Percentiles rank a stretch among this genome's conserved stretches.
Conservation (phyloP, 352 stramenopile species). For the Aphanomyces invadans region DNA sequence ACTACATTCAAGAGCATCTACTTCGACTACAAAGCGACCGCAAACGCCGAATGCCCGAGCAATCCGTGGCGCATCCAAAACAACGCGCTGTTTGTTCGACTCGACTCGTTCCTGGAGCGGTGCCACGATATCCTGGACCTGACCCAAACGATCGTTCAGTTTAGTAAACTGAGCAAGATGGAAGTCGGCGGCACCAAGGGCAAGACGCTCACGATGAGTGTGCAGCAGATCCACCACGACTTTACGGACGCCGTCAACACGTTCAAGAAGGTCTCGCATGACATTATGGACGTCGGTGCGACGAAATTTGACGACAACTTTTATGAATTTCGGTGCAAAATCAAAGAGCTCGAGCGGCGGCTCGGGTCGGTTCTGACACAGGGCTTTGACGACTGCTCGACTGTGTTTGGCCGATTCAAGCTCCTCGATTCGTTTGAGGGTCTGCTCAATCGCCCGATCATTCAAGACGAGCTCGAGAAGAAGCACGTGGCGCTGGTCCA, state of each 20-base stretch:
- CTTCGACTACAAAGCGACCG: conserved; percentile 96
- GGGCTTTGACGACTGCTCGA: conserved; percentile 96
- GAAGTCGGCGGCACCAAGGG: conserved; percentile 97
- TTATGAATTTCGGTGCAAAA: conserved; percentile 94
- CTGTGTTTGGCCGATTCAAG: conserved; percentile 97
- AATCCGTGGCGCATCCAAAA: conserved; percentile 98
- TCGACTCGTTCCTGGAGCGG: conserved; percentile 96
- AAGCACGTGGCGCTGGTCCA: conserved; percentile 96
- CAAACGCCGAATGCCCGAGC: conserved; percentile 93
- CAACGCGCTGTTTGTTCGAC: conserved; percentile 94
- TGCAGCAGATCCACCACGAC: conserved; percentile 94
- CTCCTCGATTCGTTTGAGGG: conserved; percentile 96
- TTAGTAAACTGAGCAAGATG: conserved; percentile 97
- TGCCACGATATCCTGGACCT: conserved; percentile 97
- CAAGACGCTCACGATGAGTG: conserved; percentile 88
- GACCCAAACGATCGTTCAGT: conserved; percentile 97
- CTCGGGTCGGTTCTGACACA: conserved; percentile 95
- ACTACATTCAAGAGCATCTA: conserved; percentile 97
- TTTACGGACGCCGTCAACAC: conserved; percentile 91
- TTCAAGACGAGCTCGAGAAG: conserved; percentile 95
- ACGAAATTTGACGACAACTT: conserved; percentile 98
- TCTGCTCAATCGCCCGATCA: conserved; percentile 91
- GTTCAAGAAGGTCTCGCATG: conserved; percentile 94
- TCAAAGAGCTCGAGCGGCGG: conserved; percentile 96
- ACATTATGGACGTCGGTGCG: conserved; percentile 97